Percentiles rank a stretch among this genome's conserved stretches.
These are phyloP conservation scores for Hsuehochloa calcarea DNA, from an alignment of 176 grass and related monocot species.

Conservation along the genomic window DNA sequence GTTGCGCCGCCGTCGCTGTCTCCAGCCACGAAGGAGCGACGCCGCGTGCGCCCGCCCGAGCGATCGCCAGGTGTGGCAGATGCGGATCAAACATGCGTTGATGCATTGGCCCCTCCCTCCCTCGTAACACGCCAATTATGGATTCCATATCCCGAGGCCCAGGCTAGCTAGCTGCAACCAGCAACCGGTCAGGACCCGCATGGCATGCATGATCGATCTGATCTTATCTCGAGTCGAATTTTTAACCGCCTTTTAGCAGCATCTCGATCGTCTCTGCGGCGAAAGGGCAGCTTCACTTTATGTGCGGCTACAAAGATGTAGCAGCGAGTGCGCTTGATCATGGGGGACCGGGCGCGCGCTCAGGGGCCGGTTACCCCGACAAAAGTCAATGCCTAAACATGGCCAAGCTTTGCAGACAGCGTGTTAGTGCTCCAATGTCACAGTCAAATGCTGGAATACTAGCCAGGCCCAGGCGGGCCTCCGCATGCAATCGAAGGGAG, in stretches of 20 bases:
- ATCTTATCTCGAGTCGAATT: constrained; percentile 10
- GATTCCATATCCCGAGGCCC: constrained; percentile 22
- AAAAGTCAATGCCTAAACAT: constrained; percentile 39
- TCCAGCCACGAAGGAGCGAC: not conserved
- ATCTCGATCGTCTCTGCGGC: not conserved
- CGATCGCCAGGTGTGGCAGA: not conserved
- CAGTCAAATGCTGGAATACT: constrained; percentile 23
- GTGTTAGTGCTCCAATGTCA: constrained; percentile 37
- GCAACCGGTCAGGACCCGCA: not conserved
- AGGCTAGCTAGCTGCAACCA: not conserved
- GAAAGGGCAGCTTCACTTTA: not conserved
- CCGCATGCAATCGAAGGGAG: constrained; percentile 2
- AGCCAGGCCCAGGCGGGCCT: not conserved
- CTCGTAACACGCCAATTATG: constrained; percentile 36
- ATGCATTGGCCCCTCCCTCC: not conserved
- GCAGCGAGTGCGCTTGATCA: not conserved
- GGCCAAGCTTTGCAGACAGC: constrained; percentile 7
- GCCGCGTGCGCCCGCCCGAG: not conserved
- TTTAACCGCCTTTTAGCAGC: not conserved
- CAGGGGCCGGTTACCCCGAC: not conserved
- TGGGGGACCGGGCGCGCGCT: not conserved
- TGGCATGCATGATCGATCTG: not conserved
- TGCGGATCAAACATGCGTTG: not conserved
- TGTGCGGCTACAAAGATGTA: not conserved
- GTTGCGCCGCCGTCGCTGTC: constrained; percentile 34